Conservation (phyloP, 75 land plant genomes). For the Pinus taeda region DNA sequence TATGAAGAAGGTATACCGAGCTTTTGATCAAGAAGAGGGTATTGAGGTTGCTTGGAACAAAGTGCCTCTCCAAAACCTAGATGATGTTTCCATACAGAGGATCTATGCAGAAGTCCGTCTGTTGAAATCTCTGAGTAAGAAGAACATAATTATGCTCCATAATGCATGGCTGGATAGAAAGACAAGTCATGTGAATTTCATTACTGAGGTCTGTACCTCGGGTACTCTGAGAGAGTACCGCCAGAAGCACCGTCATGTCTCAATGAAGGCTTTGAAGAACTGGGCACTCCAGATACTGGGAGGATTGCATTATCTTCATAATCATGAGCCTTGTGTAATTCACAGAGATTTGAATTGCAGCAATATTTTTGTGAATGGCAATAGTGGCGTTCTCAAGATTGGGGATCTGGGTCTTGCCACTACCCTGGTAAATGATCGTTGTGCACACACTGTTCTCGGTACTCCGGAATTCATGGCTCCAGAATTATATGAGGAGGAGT, state of each 20-base stretch:
- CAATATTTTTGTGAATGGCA: slow-evolving; percentile 84
- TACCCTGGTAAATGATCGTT: slow-evolving; percentile 38
- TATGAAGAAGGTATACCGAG: slow-evolving; percentile 71
- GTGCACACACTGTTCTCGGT: slow-evolving; percentile 62
- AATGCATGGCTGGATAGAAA: slow-evolving; percentile 49
- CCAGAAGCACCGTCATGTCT: slow-evolving; percentile 63
- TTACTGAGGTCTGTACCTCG: slow-evolving; percentile 80
- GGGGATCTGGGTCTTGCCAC: slow-evolving; percentile 78
- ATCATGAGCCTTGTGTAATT: slow-evolving; percentile 74
- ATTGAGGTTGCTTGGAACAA: slow-evolving; percentile 89
- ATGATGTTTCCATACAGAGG: slow-evolving; percentile 33
- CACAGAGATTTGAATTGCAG: slow-evolving; percentile 82
- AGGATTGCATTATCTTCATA: slow-evolving; percentile 75
- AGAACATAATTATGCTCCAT: slow-evolving; percentile 53
- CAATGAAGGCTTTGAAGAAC: slow-evolving; percentile 67
- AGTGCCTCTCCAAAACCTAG: slow-evolving; percentile 31
- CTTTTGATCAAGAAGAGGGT: slow-evolving; percentile 72
- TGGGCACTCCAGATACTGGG: slow-evolving; percentile 69
- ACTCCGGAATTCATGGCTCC: slow-evolving; percentile 94
- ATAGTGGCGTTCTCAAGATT: slow-evolving; percentile 66
- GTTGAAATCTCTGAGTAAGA: slow-evolving; percentile 32
- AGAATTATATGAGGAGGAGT: slow-evolving; percentile 73
- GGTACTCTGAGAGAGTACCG: slow-evolving; percentile 70
- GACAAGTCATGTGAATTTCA: slow-evolving; percentile 54
- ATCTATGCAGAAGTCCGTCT: slow-evolving; percentile 49